phyloP scores from a whole-genome alignment of 495 filamentous ascomycete genomes.

The Aspergillus sclerotioniger region DNA sequence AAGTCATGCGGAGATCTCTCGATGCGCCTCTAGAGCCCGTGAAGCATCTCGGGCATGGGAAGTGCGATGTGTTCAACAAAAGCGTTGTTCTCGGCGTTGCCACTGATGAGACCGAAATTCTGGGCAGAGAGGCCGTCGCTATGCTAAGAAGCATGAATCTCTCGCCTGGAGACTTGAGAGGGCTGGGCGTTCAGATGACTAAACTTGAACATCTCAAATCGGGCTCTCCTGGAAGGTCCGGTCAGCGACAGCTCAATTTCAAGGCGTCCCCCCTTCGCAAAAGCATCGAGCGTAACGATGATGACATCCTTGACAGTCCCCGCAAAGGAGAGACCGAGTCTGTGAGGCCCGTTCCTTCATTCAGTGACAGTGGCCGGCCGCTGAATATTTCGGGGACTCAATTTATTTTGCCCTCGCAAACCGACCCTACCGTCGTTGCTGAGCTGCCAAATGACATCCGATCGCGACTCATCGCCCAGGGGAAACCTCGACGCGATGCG shows the following conservation, averaged over 20 bases:
- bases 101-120: conserved; percentile 66
- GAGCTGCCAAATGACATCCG: conserved; percentile 80
- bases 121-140: conserved; percentile 77
- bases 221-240: conserved; percentile 31
- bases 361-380: conserved; percentile 59
- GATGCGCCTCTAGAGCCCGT: conserved; percentile 90
- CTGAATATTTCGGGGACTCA: conserved; percentile 82
- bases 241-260: conserved; percentile 64
- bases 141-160: conserved; percentile 81
- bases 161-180: conserved; percentile 84
- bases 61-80: conserved; percentile 91
- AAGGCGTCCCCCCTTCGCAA: conserved; percentile 42
- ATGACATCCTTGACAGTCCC: conserved; percentile 64
- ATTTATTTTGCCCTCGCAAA: conserved; percentile 79
- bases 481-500: conserved; percentile 31
- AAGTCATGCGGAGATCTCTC: conserved; percentile 80
- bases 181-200: conserved; percentile 87
- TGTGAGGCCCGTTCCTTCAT: conserved; percentile 35
- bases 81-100: conserved; percentile 77
- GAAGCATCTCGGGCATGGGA: conserved; percentile 93
- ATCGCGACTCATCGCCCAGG: conserved; percentile 60
- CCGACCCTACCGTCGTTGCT: conserved; percentile 70
- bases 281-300: conserved; percentile 35
- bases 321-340: conserved; percentile 58
- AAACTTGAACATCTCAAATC: conserved; percentile 79